A percentile compares a stretch with the other conserved stretches of the same genome.
Conservation (phyloP, 2,329 filamentous ascomycete species). For the Diaporthe velutina region DNA sequence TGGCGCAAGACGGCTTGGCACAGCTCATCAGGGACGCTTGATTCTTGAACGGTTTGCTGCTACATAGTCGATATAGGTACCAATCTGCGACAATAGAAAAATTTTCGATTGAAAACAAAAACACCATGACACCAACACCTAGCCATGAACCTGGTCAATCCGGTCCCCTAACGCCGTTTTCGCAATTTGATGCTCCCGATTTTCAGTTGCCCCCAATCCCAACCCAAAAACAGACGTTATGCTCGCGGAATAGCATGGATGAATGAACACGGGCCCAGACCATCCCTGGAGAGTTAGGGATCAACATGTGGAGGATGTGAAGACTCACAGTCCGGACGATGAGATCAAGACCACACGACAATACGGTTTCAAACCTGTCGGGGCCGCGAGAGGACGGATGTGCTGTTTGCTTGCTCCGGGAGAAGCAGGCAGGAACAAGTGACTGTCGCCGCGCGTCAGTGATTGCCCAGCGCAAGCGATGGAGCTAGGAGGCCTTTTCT, state of each 20-base stretch:
- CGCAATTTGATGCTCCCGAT: slow-evolving; percentile 4
- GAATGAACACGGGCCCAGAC: not conserved
- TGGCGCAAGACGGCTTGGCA: not conserved
- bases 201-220: not conserved
- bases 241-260: not conserved
- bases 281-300: slow-evolving; percentile 34
- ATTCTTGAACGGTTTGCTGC: slow-evolving; percentile 22
- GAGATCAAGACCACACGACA: slow-evolving; percentile 10
- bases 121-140: slow-evolving; percentile 30
- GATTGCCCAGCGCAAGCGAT: slow-evolving; percentile 23
- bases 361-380: not conserved
- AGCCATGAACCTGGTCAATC: not conserved
- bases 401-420: not conserved
- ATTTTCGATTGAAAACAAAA: not conserved
- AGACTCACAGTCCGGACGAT: slow-evolving; percentile 38
- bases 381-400: not conserved
- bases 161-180: not conserved
- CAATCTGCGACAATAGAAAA: slow-evolving; percentile 36
- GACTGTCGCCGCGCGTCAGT: slow-evolving; percentile 36
- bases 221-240: not conserved
- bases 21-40: not conserved
- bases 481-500: slow-evolving; percentile 2
- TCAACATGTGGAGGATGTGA: slow-evolving; percentile 35
- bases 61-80: slow-evolving; percentile 35
- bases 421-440: not conserved